phyloP scores from a whole-genome alignment of 768 basidiomycete species.

The Chalciporus piperatus region DNA sequence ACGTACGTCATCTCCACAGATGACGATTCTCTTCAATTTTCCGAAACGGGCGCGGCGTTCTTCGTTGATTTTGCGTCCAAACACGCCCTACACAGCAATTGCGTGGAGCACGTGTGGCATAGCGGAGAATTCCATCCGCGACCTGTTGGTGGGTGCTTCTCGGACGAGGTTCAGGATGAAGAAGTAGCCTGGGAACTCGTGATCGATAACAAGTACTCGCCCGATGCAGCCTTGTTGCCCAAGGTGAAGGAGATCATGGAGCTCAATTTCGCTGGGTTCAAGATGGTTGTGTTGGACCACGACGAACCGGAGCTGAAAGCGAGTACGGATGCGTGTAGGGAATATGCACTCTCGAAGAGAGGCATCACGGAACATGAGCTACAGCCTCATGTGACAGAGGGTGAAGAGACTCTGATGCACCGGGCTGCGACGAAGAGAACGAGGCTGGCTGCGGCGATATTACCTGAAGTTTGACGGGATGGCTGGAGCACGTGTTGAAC shows the following conservation, averaged over 20 bases:
- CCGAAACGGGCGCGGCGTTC: slow-evolving; percentile 84
- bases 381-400: slow-evolving; percentile 56
- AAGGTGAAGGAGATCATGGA: slow-evolving; percentile 60
- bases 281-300: slow-evolving; percentile 50
- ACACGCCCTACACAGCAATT: slow-evolving; percentile 81
- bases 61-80: slow-evolving; percentile 86
- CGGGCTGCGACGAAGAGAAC: slow-evolving; percentile 15
- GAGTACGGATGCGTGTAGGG: slow-evolving; percentile 66
- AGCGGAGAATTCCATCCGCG: slow-evolving; percentile 79
- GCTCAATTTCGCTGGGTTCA: slow-evolving; percentile 69
- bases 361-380: slow-evolving; percentile 59
- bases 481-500: not conserved
- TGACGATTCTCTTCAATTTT: slow-evolving; percentile 77
- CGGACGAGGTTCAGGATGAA: slow-evolving; percentile 50
- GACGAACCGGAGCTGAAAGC: slow-evolving; percentile 53
- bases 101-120: slow-evolving; percentile 63
- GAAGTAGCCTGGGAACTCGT: slow-evolving; percentile 76
- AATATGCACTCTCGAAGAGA: slow-evolving; percentile 59
- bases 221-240: slow-evolving; percentile 61
- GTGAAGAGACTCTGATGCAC: slow-evolving; percentile 51
- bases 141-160: slow-evolving; percentile 67
- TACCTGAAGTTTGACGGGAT: slow-evolving; percentile 4
- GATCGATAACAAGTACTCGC: slow-evolving; percentile 85
- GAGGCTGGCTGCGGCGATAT: not conserved
- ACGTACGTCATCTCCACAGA: slow-evolving; percentile 79